A percentile compares a stretch with the other conserved stretches of the same genome.
Conservation (phyloP, 805 yeast species). For the Candida methanosorbosa region DNA sequence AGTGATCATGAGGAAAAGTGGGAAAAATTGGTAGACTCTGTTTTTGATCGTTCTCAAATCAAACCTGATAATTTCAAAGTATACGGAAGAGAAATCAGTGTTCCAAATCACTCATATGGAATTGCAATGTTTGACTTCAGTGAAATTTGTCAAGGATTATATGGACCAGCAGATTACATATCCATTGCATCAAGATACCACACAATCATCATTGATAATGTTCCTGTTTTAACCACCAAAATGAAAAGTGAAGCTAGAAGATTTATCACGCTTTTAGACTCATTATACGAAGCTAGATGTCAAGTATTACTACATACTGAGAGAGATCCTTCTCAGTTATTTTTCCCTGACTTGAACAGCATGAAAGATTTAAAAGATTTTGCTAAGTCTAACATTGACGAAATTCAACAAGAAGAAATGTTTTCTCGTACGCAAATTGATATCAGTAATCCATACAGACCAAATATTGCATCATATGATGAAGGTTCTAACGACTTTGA, state of each 20-base stretch:
- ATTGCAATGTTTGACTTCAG: slow-evolving; percentile 42
- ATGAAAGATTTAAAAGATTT: slow-evolving; percentile 7
- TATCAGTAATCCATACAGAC: slow-evolving; percentile 55
- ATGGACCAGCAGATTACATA: slow-evolving; percentile 54
- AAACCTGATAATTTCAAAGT: slow-evolving; percentile 28
- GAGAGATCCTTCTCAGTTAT: slow-evolving; percentile 40
- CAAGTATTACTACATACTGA: slow-evolving; percentile 46
- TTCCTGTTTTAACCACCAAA: slow-evolving; percentile 48
- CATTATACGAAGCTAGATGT: slow-evolving; percentile 60
- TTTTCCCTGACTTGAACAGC: slow-evolving; percentile 47
- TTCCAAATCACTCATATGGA: slow-evolving; percentile 36
- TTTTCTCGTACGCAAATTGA: slow-evolving; percentile 55
- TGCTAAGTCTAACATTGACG: slow-evolving; percentile 15
- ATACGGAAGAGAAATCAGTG: slow-evolving; percentile 43
- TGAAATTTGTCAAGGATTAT: slow-evolving; percentile 41
- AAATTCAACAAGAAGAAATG: slow-evolving; percentile 62
- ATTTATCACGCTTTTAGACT: slow-evolving; percentile 59
- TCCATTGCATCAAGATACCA: slow-evolving; percentile 53
- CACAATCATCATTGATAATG: slow-evolving; percentile 48
- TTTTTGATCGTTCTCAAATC: slow-evolving; percentile 4
- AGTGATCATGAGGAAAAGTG: slow-evolving; percentile 23
- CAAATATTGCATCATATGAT: slow-evolving; percentile 57
- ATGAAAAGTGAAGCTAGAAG: slow-evolving; percentile 63
- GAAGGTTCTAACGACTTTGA: slow-evolving; percentile 29
- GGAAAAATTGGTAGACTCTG: slow-evolving; percentile 22